A percentile compares a stretch with the other conserved stretches of the same genome.
Conservation (phyloP, 2,329 filamentous ascomycete species). For the Alternaria metachromatica region DNA sequence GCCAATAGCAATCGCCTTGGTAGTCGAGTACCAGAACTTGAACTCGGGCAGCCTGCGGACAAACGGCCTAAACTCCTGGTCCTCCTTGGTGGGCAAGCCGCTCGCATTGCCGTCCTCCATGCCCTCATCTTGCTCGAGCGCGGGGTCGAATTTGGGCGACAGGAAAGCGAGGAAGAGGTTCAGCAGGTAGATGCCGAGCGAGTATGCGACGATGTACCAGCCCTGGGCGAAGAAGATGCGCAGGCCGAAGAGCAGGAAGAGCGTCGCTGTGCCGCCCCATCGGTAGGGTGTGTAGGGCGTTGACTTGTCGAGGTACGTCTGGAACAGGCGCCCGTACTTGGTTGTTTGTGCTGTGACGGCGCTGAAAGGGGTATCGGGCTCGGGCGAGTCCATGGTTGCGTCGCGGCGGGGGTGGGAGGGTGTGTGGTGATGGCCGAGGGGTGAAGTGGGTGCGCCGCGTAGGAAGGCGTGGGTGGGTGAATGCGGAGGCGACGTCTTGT, state of each 20-base stretch:
- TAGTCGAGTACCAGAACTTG: conserved; percentile 99
- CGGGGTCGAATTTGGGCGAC: conserved; percentile 97
- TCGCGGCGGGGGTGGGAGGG: neutral
- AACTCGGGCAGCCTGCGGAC: conserved; percentile 96
- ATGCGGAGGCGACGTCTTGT: conserved; percentile 16
- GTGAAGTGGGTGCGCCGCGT: conserved; percentile 1
- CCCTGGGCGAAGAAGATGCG: conserved; percentile 92
- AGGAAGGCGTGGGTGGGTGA: conserved; percentile 8
- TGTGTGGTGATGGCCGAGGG: neutral
- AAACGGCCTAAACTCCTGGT: conserved; percentile 97
- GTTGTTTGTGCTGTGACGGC: conserved; percentile 87
- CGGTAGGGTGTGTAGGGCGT: conserved; percentile 89
- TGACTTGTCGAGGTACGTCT: conserved; percentile 90
- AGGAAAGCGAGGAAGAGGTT: conserved; percentile 99
- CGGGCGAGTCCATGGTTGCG: conserved; percentile 76
- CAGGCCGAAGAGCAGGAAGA: conserved; percentile 82
- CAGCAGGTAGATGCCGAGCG: conserved; percentile 96
- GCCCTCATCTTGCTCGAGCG: conserved; percentile 91
- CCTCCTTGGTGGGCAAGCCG: conserved; percentile 88
- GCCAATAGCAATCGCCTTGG: conserved; percentile 80
- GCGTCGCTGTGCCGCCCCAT: conserved; percentile 82
- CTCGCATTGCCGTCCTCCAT: conserved; percentile 87
- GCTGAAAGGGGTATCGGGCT: conserved; percentile 92
- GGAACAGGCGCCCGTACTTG: conserved; percentile 79
- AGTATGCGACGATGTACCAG: conserved; percentile 99